Evolutionary conservation across 2,329 filamentous ascomycete species (phyloP), one percentile per base, ranked within the genome.

Genomic region (Aspergillus ochraceus): DNA sequence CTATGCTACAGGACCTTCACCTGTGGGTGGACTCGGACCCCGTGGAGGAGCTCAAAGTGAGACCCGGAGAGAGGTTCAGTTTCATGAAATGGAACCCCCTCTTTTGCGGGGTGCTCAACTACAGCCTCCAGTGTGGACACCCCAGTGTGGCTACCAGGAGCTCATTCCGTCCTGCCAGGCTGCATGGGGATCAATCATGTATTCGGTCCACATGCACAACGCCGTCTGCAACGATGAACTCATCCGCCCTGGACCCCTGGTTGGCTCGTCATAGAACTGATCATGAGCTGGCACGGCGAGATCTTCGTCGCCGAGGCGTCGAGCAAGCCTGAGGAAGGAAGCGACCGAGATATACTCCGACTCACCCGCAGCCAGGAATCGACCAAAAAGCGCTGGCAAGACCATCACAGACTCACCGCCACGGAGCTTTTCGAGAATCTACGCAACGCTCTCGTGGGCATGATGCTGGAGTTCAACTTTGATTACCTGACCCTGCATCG

Each of bases 251-350:
- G 22, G 1, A 6, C 14, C 22, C 22, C 22, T 22, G 22, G 22
- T 3, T 82, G 80, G 80, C 52, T 55, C 1, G 80, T 82, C 61
- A 78, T 83, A 74, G 74, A 79, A 1, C 9, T 77, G 5, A 45
- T 72, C 0, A 55, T 70, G 1, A 22, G 26, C 1, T n/a, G 74
- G 0, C 68, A 80, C 10, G 24, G 61, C 0, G 61, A 46, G 20
- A 20, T 20, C 45, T 45, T 45, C 42, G 42, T 17, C 19, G 14
- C 10, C 9, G 14, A 17, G 6, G 9, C 14, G 3, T 14, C 14
- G 42, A 19, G 9, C 12, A 4, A 6, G 42, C 19, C 22, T 4
- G 19, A 17, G 19, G 42, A 45, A 19, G 42, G 14, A 6, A 45
- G 42, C 42, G 19, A n/a, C 1, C 14, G 19, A n/a, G 42, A 17